Percentiles rank a stretch among this genome's conserved stretches.
Evolutionary conservation across 129 eudicot genomes (phyloP).

Genomic region (Ambrosia trifida): DNA sequence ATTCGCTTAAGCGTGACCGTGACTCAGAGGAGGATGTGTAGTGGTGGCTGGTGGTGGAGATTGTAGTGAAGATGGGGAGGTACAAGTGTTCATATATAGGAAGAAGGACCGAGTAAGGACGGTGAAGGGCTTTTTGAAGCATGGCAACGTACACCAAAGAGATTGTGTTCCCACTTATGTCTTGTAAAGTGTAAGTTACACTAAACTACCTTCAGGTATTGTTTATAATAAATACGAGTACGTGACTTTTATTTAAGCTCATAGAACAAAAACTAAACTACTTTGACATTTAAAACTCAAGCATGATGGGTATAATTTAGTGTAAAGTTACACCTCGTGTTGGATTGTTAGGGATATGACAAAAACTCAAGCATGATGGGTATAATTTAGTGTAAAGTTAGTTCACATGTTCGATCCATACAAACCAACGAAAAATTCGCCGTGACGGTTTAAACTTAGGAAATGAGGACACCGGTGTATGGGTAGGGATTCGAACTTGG

Average conservation of each 20-base stretch:
- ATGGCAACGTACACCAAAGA: no score
- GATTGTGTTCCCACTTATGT: not conserved
- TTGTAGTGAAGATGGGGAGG: not conserved
- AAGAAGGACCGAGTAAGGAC: constrained; percentile 28
- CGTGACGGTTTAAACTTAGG: no score
- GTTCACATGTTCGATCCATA: no score
- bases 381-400: no score
- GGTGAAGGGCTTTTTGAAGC: constrained; percentile 12
- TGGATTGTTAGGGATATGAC: no score
- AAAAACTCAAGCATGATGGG: no score
- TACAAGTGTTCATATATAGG: constrained; percentile 23
- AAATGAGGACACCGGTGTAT: no score
- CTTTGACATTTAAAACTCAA: not conserved
- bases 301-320: no score
- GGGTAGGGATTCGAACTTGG: no score
- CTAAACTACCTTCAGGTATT: not conserved
- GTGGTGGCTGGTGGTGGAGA: not conserved
- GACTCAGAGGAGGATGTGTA: not conserved
- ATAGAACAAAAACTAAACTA: not conserved
- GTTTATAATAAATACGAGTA: not conserved
- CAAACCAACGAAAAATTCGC: no score
- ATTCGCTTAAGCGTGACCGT: not conserved
- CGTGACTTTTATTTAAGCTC: not conserved
- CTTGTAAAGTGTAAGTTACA: not conserved
- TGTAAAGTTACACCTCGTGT: no score